Percentiles rank a stretch among this genome's conserved stretches.
phyloP scores from a whole-genome alignment of 768 basidiomycete genomes.

The Termitomyces sp. region DNA sequence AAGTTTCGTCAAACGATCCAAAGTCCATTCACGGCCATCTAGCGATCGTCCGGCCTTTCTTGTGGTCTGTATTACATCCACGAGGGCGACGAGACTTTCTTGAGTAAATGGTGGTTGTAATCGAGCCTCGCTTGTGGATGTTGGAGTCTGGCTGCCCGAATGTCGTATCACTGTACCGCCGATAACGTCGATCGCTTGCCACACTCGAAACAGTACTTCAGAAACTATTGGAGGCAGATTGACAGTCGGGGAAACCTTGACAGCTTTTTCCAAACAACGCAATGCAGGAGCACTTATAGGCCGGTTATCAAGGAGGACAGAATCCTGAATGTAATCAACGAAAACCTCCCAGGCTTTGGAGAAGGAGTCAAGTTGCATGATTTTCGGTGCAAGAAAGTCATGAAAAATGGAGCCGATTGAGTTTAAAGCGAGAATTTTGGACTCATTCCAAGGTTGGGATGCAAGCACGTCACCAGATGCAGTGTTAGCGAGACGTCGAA shows the following conservation, averaged over 20 bases:
- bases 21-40: constrained; percentile 57
- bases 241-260: constrained; percentile 49
- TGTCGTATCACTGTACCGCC: constrained; percentile 45
- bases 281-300: constrained; percentile 78
- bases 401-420: constrained; percentile 81
- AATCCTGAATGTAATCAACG: constrained; percentile 63
- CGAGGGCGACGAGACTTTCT: constrained; percentile 78
- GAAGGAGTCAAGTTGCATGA: constrained; percentile 71
- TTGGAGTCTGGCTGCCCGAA: constrained; percentile 15
- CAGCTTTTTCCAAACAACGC: constrained; percentile 75
- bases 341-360: constrained; percentile 69
- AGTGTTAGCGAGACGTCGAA: constrained; percentile 33
- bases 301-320: constrained; percentile 64
- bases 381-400: constrained; percentile 69
- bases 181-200: constrained; percentile 65
- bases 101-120: constrained; percentile 61
- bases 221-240: constrained; percentile 38
- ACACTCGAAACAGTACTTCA: constrained; percentile 54
- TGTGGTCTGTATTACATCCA: constrained; percentile 64
- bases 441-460: constrained; percentile 74
- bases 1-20: constrained; percentile 59
- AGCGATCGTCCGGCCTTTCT: constrained; percentile 43
- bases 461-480: constrained; percentile 12
- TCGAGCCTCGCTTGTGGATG: constrained; percentile 13
- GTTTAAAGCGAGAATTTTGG: constrained; percentile 77